phyloP scores from a whole-genome alignment of 1,139 yeast species.

The Meyerozyma elateridarum region DNA sequence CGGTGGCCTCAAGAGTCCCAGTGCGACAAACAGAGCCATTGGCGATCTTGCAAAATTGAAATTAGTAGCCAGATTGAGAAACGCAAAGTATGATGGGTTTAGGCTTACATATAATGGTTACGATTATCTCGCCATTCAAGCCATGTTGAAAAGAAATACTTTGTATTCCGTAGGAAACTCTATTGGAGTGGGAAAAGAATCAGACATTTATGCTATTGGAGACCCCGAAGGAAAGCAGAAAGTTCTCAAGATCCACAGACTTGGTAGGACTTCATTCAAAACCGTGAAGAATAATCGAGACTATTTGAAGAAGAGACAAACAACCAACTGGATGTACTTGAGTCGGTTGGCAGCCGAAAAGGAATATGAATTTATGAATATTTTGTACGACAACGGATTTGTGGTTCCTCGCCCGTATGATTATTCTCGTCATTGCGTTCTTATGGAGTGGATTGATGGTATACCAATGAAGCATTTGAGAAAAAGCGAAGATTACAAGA shows the following conservation, averaged over 20 bases:
- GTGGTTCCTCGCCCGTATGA: slow-evolving; percentile 87
- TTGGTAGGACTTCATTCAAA: slow-evolving; percentile 90
- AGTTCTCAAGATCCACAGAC: slow-evolving; percentile 84
- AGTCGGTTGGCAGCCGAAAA: slow-evolving; percentile 88
- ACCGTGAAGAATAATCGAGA: slow-evolving; percentile 93
- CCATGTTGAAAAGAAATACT: slow-evolving; percentile 70
- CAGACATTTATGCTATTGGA: slow-evolving; percentile 87
- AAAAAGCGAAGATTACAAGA: slow-evolving; percentile 61
- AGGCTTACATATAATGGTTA: slow-evolving; percentile 83
- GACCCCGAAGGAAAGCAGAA: slow-evolving; percentile 59
- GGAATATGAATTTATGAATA: slow-evolving; percentile 83
- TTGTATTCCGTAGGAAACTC: slow-evolving; percentile 78
- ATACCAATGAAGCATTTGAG: slow-evolving; percentile 81
- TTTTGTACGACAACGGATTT: slow-evolving; percentile 70
- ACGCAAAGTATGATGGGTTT: slow-evolving; percentile 90
- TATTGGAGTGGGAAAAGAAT: slow-evolving; percentile 96
- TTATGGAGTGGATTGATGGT: slow-evolving; percentile 90
- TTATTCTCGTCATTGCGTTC: slow-evolving; percentile 83
- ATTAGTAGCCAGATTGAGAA: slow-evolving; percentile 70
- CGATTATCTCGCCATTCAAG: slow-evolving; percentile 84
- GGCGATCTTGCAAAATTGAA: slow-evolving; percentile 84
- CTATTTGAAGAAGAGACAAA: slow-evolving; percentile 65
- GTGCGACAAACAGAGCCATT: slow-evolving; percentile 75
- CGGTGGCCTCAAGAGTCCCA: slow-evolving; percentile 70
- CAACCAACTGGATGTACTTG: slow-evolving; percentile 86